These are phyloP conservation scores for Agarophyton chilense DNA, from an alignment of 23 red algal genomes.

Conservation along the genomic window DNA sequence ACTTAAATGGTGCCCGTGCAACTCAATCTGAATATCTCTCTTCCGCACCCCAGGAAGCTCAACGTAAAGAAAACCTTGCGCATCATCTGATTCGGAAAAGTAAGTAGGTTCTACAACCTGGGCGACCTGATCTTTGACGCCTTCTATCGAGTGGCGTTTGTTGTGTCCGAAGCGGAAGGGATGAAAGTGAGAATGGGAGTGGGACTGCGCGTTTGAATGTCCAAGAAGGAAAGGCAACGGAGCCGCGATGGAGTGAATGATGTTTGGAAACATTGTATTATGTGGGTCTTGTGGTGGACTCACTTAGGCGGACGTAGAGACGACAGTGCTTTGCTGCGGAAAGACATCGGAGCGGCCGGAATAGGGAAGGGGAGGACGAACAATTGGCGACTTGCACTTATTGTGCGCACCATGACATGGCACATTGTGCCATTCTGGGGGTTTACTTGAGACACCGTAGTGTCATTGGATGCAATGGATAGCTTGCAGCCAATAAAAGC, in stretches of 20 bases:
- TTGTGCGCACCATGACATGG: too few relatives aligned
- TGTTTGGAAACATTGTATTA: conserved; percentile 7
- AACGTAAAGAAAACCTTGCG: conserved; percentile 6
- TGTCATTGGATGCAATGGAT: too few relatives aligned
- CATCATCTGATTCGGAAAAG: background rate
- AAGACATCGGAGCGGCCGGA: too few relatives aligned
- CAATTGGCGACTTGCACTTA: too few relatives aligned
- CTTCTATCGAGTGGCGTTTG: background rate
- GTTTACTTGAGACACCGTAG: too few relatives aligned
- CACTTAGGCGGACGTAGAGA: background rate
- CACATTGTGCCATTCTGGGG: too few relatives aligned
- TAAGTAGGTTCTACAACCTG: conserved; percentile 2
- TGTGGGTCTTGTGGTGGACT: background rate
- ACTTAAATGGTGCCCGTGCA: conserved; percentile 6
- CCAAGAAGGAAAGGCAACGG: background rate
- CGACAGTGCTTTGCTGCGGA: background rate
- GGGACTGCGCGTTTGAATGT: background rate
- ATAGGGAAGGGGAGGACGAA: too few relatives aligned
- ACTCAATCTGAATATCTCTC: conserved; percentile 12
- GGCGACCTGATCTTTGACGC: background rate
- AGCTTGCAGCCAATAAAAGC: too few relatives aligned
- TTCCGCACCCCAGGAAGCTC: conserved; percentile 17
- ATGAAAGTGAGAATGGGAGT: background rate
- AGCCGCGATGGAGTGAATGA: background rate
- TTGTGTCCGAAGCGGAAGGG: background rate